phyloP scores from a whole-genome alignment of 768 basidiomycete species.

The Hypsizygus marmoreus region DNA sequence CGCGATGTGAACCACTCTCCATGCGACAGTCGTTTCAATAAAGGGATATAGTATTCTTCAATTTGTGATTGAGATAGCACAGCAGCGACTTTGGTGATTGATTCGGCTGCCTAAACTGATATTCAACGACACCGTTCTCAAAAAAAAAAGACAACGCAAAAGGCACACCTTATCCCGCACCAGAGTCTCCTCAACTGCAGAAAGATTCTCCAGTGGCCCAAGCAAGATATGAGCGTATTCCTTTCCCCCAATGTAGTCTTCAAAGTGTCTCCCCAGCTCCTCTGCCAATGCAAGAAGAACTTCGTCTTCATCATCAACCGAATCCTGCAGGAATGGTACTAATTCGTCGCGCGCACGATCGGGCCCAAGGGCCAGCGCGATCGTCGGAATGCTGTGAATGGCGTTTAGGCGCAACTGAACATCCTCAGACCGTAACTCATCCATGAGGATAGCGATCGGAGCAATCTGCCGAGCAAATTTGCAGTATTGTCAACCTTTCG shows the following conservation, averaged over 20 bases:
- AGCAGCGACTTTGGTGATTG: slow-evolving; percentile 85
- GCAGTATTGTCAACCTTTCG: slow-evolving; percentile 7
- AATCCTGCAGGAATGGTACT: slow-evolving; percentile 96
- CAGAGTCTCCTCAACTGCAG: slow-evolving; percentile 95
- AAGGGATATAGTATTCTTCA: slow-evolving; percentile 89
- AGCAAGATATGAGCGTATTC: slow-evolving; percentile 86
- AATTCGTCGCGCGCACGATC: slow-evolving; percentile 95
- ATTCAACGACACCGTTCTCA: slow-evolving; percentile 10
- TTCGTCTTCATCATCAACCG: slow-evolving; percentile 99
- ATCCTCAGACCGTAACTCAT: slow-evolving; percentile 97
- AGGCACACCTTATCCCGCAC: slow-evolving; percentile 89
- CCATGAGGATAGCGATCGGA: slow-evolving; percentile 96
- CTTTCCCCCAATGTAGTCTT: slow-evolving; percentile 92
- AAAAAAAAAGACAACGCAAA: slow-evolving; percentile 10
- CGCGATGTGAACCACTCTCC: slow-evolving; percentile 99
- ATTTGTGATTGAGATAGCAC: slow-evolving; percentile 78
- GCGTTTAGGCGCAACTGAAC: slow-evolving; percentile 95
- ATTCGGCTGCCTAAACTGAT: slow-evolving; percentile 80
- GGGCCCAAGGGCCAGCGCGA: slow-evolving; percentile 93
- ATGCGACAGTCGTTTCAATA: slow-evolving; percentile 82
- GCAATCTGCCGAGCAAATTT: slow-evolving; percentile 59
- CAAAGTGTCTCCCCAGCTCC: slow-evolving; percentile 88
- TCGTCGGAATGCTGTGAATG: slow-evolving; percentile 96
- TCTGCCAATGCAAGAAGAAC: slow-evolving; percentile 94
- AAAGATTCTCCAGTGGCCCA: slow-evolving; percentile 92